Percentiles rank a stretch among this genome's conserved stretches.
Evolutionary conservation across 345 rosid species (phyloP).

Genomic region (Crucihimalaya himalaica): DNA sequence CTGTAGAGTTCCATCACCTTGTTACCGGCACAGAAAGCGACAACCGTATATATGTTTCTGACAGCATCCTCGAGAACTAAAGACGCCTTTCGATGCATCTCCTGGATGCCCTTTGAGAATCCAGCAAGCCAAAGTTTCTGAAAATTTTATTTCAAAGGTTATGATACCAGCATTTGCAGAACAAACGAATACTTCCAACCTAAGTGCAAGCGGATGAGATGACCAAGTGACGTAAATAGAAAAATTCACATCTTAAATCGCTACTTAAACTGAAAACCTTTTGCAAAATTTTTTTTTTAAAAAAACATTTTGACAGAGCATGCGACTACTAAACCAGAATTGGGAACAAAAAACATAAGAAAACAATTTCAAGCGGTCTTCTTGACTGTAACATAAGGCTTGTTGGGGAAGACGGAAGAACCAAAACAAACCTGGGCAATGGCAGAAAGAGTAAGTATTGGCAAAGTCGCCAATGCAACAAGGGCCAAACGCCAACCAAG

Average conservation of each 20-base stretch:
- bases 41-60: conserved; percentile 98
- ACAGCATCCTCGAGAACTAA: conserved; percentile 99
- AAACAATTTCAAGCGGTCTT: conserved; percentile 5
- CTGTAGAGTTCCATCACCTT: conserved; percentile 99
- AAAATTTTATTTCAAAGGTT: conserved; percentile 33
- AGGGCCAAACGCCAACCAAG: conserved; percentile 97
- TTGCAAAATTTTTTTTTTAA: neutral
- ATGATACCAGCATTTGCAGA: conserved; percentile 1
- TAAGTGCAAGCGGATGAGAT: conserved; percentile 12
- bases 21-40: conserved; percentile 98
- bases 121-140: conserved; percentile 99
- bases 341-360: neutral
- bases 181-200: neutral
- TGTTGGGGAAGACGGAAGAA: conserved; percentile 12
- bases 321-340: neutral
- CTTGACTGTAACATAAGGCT: conserved; percentile 1
- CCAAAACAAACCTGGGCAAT: conserved; percentile 82
- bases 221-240: neutral
- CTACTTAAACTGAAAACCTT: conserved; percentile 1
- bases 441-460: conserved; percentile 85
- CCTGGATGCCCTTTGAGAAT: conserved; percentile 98
- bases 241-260: neutral
- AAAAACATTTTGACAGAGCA: conserved; percentile 5
- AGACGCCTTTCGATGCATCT: conserved; percentile 99
- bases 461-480: conserved; percentile 91